These are phyloP conservation scores for Backusella macrospora DNA, from an alignment of 192 early-diverging fungal genomes.

Conservation along the genomic window DNA sequence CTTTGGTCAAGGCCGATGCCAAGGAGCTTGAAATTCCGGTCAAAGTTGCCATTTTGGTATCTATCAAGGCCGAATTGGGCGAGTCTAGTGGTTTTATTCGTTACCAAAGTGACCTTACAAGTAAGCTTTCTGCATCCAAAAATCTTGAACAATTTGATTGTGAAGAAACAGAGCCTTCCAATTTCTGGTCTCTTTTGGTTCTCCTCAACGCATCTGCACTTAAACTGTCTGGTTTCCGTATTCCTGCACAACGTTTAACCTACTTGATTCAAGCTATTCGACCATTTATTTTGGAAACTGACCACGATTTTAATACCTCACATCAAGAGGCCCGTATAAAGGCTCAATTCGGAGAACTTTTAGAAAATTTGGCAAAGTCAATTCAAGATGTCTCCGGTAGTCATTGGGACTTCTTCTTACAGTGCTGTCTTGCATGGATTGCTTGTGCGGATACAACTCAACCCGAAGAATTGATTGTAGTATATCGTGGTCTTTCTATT, in stretches of 20 bases:
- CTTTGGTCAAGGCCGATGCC: conserved; percentile 1
- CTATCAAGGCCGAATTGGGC: conserved; percentile 26
- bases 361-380: conserved; percentile 37
- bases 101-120: conserved; percentile 37
- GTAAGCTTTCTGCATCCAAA: conserved; percentile 23
- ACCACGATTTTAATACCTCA: background rate
- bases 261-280: conserved; percentile 47
- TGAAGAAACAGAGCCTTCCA: background rate
- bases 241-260: conserved; percentile 44
- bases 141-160: conserved; percentile 25
- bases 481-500: conserved; percentile 24
- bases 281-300: conserved; percentile 35
- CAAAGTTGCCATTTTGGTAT: conserved; percentile 30
- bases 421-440: conserved; percentile 31
- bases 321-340: conserved; percentile 22
- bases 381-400: conserved; percentile 48
- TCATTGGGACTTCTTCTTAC: conserved; percentile 50
- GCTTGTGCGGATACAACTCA: conserved; percentile 16
- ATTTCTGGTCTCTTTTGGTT: conserved; percentile 23
- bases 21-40: background rate
- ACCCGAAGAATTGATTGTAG: conserved; percentile 21
- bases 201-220: conserved; percentile 32
- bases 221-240: conserved; percentile 23
- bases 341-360: conserved; percentile 37
- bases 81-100: conserved; percentile 16